Evolutionary conservation across 2,329 filamentous ascomycete species (phyloP).

Genomic region (Metarhizium robertsii): DNA sequence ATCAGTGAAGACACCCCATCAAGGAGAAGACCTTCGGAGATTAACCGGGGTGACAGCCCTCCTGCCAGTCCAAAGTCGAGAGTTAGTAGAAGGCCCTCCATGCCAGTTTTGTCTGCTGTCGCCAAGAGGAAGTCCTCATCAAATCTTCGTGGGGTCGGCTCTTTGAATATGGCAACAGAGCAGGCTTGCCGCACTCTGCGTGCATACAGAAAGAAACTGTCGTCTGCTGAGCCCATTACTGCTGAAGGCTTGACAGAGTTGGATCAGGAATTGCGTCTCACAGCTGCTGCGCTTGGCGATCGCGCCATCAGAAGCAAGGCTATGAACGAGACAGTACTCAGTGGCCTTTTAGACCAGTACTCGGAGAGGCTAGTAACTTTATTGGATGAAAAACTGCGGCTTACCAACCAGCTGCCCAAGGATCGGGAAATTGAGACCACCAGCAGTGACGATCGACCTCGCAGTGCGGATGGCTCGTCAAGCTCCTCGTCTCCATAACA

Average conservation of each 20-base stretch:
- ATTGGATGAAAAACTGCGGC: constrained; percentile 60
- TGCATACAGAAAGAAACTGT: constrained; percentile 53
- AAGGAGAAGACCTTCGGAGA: constrained; percentile 35
- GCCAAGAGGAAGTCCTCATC: constrained; percentile 39
- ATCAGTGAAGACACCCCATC: constrained; percentile 38
- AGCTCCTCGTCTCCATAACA: constrained; percentile 24
- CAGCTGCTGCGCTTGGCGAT: constrained; percentile 50
- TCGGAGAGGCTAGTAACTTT: constrained; percentile 62
- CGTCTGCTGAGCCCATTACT: constrained; percentile 45
- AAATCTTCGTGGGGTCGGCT: constrained; percentile 42
- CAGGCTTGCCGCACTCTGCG: constrained; percentile 54
- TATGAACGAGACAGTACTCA: constrained; percentile 49
- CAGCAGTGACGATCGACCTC: constrained; percentile 18
- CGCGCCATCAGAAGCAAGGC: constrained; percentile 43
- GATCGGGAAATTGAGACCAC: constrained; percentile 20
- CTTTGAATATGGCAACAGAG: constrained; percentile 54
- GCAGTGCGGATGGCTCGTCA: constrained; percentile 24
- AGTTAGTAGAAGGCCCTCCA: constrained; percentile 41
- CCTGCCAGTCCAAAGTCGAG: constrained; percentile 40
- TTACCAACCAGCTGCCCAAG: constrained; percentile 27
- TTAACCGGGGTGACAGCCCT: constrained; percentile 35
- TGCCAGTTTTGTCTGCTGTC: constrained; percentile 37
- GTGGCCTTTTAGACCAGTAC: constrained; percentile 63
- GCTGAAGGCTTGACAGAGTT: constrained; percentile 52
- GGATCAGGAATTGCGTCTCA: constrained; percentile 55